Conservation (phyloP, 495 filamentous ascomycete species). For the Chaetomium fimeti region DNA sequence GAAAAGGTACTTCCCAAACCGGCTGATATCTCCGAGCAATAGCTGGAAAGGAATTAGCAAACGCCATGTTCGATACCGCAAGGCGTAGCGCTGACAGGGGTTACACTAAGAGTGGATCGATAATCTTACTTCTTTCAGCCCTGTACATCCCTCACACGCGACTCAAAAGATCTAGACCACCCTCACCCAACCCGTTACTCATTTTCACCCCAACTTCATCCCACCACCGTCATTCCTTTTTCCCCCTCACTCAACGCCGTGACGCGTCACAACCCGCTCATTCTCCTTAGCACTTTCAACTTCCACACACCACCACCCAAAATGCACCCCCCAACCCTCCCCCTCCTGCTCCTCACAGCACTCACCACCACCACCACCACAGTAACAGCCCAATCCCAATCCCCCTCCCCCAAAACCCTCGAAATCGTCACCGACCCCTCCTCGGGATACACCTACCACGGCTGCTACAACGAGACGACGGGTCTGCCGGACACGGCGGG, state of each 20-base stretch:
- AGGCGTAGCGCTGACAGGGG: neutral
- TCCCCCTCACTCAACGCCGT: neutral
- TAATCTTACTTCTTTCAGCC: constrained; percentile 3
- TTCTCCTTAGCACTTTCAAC: neutral
- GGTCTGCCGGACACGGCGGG: constrained; percentile 32
- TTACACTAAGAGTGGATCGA: neutral
- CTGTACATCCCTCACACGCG: neutral
- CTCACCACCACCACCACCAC: neutral
- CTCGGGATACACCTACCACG: constrained; percentile 36
- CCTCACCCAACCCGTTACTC: neutral
- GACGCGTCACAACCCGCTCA: neutral
- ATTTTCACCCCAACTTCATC: neutral
- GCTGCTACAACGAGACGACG: constrained; percentile 54
- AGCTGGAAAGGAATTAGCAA: neutral
- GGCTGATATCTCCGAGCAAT: neutral
- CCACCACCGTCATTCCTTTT: neutral
- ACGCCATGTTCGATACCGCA: neutral
- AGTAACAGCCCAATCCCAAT: neutral
- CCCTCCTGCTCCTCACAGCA: neutral
- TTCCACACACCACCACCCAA: no score
- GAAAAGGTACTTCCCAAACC: neutral
- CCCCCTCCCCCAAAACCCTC: no score
- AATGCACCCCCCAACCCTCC: constrained; percentile 1
- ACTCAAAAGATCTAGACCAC: neutral
- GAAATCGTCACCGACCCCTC: constrained; percentile 10